Percentiles rank a stretch among this genome's conserved stretches.
Conservation (phyloP, 257 asterid species). For the Oldenlandia corymbosa region DNA sequence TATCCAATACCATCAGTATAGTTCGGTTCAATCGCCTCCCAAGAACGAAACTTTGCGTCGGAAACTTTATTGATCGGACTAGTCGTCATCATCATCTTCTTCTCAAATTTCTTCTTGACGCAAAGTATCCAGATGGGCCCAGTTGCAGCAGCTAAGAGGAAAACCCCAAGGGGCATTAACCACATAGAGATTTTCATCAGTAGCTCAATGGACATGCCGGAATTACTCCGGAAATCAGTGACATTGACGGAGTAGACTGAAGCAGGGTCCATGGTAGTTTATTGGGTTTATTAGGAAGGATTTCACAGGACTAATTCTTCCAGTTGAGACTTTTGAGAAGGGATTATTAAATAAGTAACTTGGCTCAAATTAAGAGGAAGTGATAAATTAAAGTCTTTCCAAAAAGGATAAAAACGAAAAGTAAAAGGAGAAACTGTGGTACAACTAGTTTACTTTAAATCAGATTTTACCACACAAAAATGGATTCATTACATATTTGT, state of each 20-base stretch:
- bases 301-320: too few species aligned
- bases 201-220: background rate
- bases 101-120: background rate
- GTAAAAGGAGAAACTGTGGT: too few species aligned
- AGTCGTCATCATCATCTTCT: background rate
- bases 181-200: background rate
- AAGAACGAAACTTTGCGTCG: background rate
- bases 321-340: too few species aligned
- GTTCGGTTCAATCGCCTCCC: background rate
- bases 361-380: too few species aligned
- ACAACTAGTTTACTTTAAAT: too few species aligned
- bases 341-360: too few species aligned
- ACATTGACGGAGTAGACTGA: background rate
- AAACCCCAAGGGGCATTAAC: background rate
- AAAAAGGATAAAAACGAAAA: too few species aligned
- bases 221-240: background rate
- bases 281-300: background rate
- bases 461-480: too few species aligned
- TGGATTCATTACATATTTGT: too few species aligned
- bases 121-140: background rate
- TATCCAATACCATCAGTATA: background rate
- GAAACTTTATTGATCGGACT: constrained; percentile 4
- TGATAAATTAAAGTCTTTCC: too few species aligned
- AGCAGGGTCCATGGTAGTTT: background rate
- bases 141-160: constrained; percentile 4